Conservation (phyloP, 495 filamentous ascomycete species). For the Entonaema liquescens region DNA sequence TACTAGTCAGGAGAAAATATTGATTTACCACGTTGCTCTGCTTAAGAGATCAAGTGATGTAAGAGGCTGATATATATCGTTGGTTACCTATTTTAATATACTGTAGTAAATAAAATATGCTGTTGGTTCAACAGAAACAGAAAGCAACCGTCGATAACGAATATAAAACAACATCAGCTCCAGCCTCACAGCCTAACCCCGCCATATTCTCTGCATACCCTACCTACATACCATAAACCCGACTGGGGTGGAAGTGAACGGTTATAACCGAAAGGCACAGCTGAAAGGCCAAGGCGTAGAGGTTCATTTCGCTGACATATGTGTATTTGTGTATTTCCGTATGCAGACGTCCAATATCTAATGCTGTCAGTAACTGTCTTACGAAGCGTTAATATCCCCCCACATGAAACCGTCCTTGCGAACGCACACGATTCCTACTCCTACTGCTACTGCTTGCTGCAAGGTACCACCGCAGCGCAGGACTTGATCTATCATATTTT, state of each 20-base stretch:
- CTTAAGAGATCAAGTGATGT: background rate
- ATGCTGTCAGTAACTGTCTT: background rate
- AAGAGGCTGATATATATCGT: background rate
- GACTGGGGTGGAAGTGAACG: too few relatives aligned
- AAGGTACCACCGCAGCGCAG: background rate
- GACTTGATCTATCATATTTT: background rate
- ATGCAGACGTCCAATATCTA: too few relatives aligned
- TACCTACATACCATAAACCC: too few relatives aligned
- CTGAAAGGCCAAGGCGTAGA: background rate
- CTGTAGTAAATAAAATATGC: too few relatives aligned
- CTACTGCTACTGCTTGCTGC: too few relatives aligned
- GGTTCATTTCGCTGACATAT: background rate
- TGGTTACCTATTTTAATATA: background rate
- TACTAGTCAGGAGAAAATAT: background rate
- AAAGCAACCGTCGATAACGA: background rate
- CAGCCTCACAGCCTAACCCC: conserved; percentile 10
- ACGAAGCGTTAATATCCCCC: background rate
- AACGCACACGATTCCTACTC: background rate
- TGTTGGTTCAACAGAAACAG: background rate
- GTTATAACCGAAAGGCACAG: too few relatives aligned
- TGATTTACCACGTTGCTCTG: too few relatives aligned
- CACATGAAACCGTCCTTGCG: background rate
- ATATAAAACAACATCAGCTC: background rate
- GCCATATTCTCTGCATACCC: background rate
- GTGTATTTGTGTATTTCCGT: too few relatives aligned